Base-by-base conservation (phyloP, 805 yeast species). In the Lipomyces kockii region DNA sequence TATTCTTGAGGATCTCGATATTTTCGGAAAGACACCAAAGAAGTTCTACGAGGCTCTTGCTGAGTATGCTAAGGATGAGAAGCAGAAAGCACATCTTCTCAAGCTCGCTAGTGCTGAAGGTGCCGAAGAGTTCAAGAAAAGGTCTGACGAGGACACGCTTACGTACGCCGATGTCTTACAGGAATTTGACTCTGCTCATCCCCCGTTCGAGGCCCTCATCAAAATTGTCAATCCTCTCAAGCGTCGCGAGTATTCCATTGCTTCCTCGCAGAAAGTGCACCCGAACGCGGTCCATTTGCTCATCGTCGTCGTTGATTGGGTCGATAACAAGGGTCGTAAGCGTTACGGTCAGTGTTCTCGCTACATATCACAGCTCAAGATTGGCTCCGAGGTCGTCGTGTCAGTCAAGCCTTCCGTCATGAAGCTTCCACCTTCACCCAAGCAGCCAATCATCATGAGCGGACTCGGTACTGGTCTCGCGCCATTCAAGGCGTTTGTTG, bases 381-480 rank as follows among this genome's bases (percentile, higher is more conserved):
- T 90, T 69, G 98, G 97, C 54, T 84, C 89, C 60, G 97, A 92
- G 77, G 83, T 94, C 66, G 97, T 92, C 63, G 98, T 94, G 35
- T 88, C 95, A 70, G 98, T 94, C 66, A 94, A 94, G 81, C 97
- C 98, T 37, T 92, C 97, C 9, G 97, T 94, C 58, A 93, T 94
- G 98, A 94, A 93, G 80, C 83, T 94, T 71, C 98, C 98, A 69
- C 90, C 93, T 74, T 83, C 86, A 71, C 85, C 97, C 9, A 86
- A 87, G 58, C 94, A 91, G 77, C 98, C 98, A 27, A 89, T 94
- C 74, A 88, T 94, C 71, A 94, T 94, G 98, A 89, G 97, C 74
- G 98, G 98, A 74, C 84, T 94, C 73, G 98, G 98, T 81, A 94
- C 98, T 62, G 98, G 98, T 72, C 85, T 94, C 75, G 98, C 98